Base-by-base conservation (phyloP, 1,284 basidiomycete species). In the Phellinidium pouzarii region DNA sequence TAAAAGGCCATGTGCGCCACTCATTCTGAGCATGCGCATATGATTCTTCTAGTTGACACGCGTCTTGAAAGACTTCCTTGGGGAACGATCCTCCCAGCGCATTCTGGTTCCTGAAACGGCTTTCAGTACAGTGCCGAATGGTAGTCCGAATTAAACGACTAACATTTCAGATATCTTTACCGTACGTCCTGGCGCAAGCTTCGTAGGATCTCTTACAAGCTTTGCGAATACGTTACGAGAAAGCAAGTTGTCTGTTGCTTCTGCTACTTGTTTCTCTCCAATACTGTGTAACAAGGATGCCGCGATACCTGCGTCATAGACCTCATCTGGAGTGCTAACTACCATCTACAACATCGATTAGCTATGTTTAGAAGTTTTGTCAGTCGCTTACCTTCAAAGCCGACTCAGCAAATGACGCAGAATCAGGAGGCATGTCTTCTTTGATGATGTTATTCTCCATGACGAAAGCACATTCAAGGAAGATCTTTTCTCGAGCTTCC, bases 121-220 rank as follows among this genome's bases (percentile, higher is more conserved):
- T 2, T 34, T 34, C 9, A 34, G 11, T 8, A 8, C 31, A 49
- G 11, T 36, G 48, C 38, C 55, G 37, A 23, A 45, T 41, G 19
- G 53, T n/a, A 22, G 40, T 45, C 56, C 54, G 19, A 41, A 48
- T 46, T 50, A 61, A 61, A 19, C 36, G 23, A 70, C 72, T 19
- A 61, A 79, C 78, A 62, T 64, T 58, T 90, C 87, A 3, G 87
- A 88, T 43, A 89, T 84, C 63, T 84, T 88, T 38, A 89, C 65
- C 48, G 77, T 76, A 53, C 86, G 75, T 34, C 87, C 87, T 11
- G 87, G 86, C 55, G 71, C 77, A 34, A 72, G 65, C 60, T 80
- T 80, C 48, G 71, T 67, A 8, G 78, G 77, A 67, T 87, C 83
- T 45, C 80, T 75, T 37, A 84, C 72, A 5, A 77, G 66, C 63